Evolutionary conservation across 2,329 filamentous ascomycete genomes (phyloP).

Genomic region (Sarocladium strictum): DNA sequence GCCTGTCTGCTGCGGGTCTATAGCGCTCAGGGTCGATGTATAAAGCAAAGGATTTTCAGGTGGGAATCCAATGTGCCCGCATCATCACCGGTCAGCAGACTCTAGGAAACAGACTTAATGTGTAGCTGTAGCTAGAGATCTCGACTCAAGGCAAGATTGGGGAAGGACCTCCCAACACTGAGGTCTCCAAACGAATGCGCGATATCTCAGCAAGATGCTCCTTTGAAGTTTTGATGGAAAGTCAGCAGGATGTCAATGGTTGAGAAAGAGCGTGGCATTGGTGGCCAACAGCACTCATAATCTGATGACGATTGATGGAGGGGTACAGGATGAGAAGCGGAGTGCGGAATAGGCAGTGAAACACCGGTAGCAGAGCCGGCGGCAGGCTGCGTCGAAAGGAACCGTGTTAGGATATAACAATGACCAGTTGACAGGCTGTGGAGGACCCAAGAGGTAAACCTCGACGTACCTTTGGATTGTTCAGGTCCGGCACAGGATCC

Average conservation of each 20-base stretch:
- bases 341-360: neutral
- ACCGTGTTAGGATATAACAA: neutral
- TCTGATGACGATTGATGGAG: neutral
- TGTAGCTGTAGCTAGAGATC: too few species aligned
- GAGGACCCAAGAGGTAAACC: neutral
- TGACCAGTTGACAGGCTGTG: neutral
- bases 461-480: neutral
- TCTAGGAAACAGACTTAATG: too few species aligned
- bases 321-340: neutral
- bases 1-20: too few species aligned
- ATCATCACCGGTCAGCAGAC: neutral
- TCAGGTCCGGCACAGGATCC: too few species aligned
- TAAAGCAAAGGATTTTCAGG: neutral
- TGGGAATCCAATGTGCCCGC: neutral
- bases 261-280: neutral
- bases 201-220: too few species aligned
- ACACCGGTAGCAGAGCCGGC: neutral
- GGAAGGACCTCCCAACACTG: too few species aligned
- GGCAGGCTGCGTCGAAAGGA: neutral
- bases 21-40: neutral
- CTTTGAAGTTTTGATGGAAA: too few species aligned
- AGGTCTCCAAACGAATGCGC: too few species aligned
- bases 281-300: neutral
- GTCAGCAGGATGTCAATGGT: too few species aligned
- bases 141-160: too few species aligned